Conservation (phyloP, 2,329 filamentous ascomycete genomes). For the Fusarium oligoseptatum region DNA sequence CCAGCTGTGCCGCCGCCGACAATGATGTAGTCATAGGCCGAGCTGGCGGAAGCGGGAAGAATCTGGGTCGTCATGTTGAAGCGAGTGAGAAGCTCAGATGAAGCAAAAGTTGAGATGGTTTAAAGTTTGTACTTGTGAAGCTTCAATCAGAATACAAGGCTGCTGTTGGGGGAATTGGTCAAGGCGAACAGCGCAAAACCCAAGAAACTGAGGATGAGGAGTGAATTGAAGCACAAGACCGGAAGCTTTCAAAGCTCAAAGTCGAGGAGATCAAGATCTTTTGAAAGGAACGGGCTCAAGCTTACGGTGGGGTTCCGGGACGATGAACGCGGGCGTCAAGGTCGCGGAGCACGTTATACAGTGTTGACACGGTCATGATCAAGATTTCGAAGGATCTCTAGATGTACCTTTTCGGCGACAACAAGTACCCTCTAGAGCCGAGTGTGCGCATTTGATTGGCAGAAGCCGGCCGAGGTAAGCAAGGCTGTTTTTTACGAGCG, state of each 20-base stretch:
- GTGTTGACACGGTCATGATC: slow-evolving; percentile 10
- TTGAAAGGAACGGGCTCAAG: slow-evolving; percentile 22
- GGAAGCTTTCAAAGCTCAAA: slow-evolving; percentile 30
- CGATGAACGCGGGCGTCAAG: slow-evolving; percentile 12
- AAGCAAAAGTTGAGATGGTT: neutral
- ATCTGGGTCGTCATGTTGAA: slow-evolving; percentile 75
- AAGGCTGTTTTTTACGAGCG: slow-evolving; percentile 23
- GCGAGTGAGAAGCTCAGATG: slow-evolving; percentile 1
- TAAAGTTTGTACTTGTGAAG: neutral
- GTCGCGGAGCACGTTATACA: slow-evolving; percentile 14
- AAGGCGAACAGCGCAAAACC: neutral
- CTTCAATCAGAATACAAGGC: neutral
- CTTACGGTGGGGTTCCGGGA: slow-evolving; percentile 28
- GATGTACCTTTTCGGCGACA: slow-evolving; percentile 22
- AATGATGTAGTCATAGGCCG: slow-evolving; percentile 86
- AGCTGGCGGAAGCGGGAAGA: slow-evolving; percentile 72
- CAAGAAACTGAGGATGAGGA: slow-evolving; percentile 7
- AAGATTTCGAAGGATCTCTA: slow-evolving; percentile 15
- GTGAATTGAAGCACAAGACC: slow-evolving; percentile 8
- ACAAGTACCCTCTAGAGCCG: slow-evolving; percentile 13
- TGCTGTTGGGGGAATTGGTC: neutral
- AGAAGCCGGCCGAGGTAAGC: neutral
- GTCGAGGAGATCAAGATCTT: slow-evolving; percentile 32
- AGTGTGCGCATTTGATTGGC: slow-evolving; percentile 18
- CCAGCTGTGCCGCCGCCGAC: slow-evolving; percentile 89